A percentile compares a stretch with the other conserved stretches of the same genome.
Conservation (phyloP, 495 filamentous ascomycete species). For the Penicillium diatomitis region DNA sequence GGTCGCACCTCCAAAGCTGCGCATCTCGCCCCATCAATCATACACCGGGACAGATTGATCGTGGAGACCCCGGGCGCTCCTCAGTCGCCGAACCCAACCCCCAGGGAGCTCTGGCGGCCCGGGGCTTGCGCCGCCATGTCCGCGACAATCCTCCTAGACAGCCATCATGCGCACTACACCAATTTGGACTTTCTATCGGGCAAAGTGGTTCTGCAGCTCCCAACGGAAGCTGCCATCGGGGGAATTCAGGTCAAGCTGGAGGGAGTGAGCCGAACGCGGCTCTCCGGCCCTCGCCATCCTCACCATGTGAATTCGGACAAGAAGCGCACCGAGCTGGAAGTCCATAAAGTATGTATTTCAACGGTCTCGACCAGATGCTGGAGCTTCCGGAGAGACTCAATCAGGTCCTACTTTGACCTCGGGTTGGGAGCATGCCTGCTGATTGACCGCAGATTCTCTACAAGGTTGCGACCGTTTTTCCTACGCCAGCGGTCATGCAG, state of each 20-base stretch:
- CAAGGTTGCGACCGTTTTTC: constrained; percentile 55
- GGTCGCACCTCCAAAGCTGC: too few species aligned
- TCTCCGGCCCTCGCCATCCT: constrained; percentile 45
- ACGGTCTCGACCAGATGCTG: too few species aligned
- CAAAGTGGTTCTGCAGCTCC: constrained; percentile 54
- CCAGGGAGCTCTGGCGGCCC: background rate
- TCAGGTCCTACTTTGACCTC: too few species aligned
- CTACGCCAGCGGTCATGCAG: constrained; percentile 43
- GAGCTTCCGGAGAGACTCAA: too few species aligned
- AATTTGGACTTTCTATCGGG: constrained; percentile 78
- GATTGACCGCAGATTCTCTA: constrained; percentile 50
- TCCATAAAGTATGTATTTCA: constrained; percentile 58
- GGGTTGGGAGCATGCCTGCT: background rate
- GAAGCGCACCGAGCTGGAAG: constrained; percentile 55
- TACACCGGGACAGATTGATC: background rate
- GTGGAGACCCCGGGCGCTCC: background rate
- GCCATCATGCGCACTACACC: constrained; percentile 67
- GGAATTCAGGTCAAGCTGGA: constrained; percentile 89
- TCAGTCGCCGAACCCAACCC: too few species aligned
- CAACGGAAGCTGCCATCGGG: constrained; percentile 56
- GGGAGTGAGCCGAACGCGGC: constrained; percentile 68
- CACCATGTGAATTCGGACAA: constrained; percentile 50
- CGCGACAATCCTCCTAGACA: constrained; percentile 68
- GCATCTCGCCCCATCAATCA: too few species aligned
- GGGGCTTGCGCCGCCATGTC: constrained; percentile 50